phyloP scores from a whole-genome alignment of 768 basidiomycete genomes.

The Boletus sp. region DNA sequence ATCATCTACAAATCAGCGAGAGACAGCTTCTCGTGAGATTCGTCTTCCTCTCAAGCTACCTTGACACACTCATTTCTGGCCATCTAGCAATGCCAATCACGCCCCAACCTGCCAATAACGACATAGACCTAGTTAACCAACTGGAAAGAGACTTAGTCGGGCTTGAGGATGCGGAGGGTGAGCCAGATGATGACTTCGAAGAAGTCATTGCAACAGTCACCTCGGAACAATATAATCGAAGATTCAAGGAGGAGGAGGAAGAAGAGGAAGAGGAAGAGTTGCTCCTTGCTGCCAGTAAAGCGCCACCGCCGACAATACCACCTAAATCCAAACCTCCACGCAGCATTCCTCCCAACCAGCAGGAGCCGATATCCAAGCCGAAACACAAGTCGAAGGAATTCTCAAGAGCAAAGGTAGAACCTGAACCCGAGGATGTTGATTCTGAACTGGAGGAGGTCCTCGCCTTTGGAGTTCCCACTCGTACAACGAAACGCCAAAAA shows the following conservation, averaged over 20 bases:
- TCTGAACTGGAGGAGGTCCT: slow-evolving; percentile 45
- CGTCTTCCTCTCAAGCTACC: not conserved
- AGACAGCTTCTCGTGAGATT: slow-evolving; percentile 25
- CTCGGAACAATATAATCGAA: slow-evolving; percentile 32
- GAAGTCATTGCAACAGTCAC: slow-evolving; percentile 36
- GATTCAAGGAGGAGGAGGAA: slow-evolving; percentile 23
- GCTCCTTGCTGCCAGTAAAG: slow-evolving; percentile 21
- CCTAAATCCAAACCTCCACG: slow-evolving; percentile 35
- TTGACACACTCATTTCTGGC: slow-evolving; percentile 2
- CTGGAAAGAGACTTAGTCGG: slow-evolving; percentile 27
- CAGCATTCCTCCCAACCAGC: slow-evolving; percentile 22
- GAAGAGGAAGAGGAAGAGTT: slow-evolving; percentile 35
- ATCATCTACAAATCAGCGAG: slow-evolving; percentile 16
- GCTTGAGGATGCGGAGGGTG: slow-evolving; percentile 37
- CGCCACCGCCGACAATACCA: slow-evolving; percentile 24
- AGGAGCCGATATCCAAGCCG: slow-evolving; percentile 22
- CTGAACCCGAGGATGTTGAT: slow-evolving; percentile 18
- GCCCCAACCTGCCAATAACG: slow-evolving; percentile 27
- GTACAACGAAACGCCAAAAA: slow-evolving; percentile 34
- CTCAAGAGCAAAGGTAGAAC: slow-evolving; percentile 24
- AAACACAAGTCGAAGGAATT: slow-evolving; percentile 27
- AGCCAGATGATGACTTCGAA: slow-evolving; percentile 46
- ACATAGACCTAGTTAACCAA: slow-evolving; percentile 29
- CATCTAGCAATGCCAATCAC: slow-evolving; percentile 18
- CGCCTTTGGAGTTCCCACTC: slow-evolving; percentile 47